Conservation (phyloP, 441 rosid species). For the Erodium texanum region DNA sequence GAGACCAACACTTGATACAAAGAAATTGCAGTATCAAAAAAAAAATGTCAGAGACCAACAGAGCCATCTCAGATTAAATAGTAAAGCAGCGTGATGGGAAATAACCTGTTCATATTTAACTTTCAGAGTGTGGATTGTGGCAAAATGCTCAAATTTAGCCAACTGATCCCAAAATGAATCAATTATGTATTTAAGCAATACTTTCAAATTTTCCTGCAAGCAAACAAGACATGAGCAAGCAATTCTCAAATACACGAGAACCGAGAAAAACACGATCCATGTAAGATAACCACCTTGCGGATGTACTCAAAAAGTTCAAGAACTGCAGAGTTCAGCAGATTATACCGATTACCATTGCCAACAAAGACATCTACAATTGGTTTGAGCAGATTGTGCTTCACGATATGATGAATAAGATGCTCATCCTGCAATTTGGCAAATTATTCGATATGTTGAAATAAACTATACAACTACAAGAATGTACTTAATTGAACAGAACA, state of each 20-base stretch:
- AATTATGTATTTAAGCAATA: slow-evolving; percentile 64
- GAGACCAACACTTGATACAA: slow-evolving; percentile 14
- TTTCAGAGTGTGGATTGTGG: slow-evolving; percentile 67
- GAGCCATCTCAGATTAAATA: slow-evolving; percentile 1
- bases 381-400: slow-evolving; percentile 74
- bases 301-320: slow-evolving; percentile 88
- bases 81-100: slow-evolving; percentile 6
- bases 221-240: slow-evolving; percentile 17
- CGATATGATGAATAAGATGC: slow-evolving; percentile 63
- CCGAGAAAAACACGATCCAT: slow-evolving; percentile 10
- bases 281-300: slow-evolving; percentile 56
- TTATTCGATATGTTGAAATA: slow-evolving; percentile 16
- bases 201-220: slow-evolving; percentile 70
- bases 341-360: slow-evolving; percentile 80
- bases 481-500: not conserved
- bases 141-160: slow-evolving; percentile 62
- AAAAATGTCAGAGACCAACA: slow-evolving; percentile 17
- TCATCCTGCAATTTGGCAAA: slow-evolving; percentile 64
- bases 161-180: slow-evolving; percentile 86
- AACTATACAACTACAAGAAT: not conserved
- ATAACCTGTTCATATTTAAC: slow-evolving; percentile 91
- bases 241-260: slow-evolving; percentile 9
- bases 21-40: no score
- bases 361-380: slow-evolving; percentile 84
- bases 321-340: slow-evolving; percentile 83